These are phyloP conservation scores for Pterocarpus macrocarpus DNA, from an alignment of 306 rosid species.

Conservation along the genomic window DNA sequence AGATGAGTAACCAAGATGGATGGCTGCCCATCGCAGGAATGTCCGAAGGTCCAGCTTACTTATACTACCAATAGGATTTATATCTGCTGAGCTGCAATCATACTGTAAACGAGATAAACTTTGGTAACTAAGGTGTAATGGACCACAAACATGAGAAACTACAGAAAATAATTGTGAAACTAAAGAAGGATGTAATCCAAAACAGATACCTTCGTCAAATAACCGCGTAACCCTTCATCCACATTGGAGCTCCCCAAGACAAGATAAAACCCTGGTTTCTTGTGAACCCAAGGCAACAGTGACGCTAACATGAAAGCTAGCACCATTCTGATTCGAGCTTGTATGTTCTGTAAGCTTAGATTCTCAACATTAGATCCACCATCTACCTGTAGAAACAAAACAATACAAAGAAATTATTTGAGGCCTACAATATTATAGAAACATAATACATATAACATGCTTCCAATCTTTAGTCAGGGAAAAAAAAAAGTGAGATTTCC, in stretches of 20 bases:
- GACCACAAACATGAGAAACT: constrained; percentile 17
- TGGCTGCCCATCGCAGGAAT: constrained; percentile 91
- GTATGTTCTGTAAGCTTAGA: constrained; percentile 92
- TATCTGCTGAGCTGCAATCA: constrained; percentile 96
- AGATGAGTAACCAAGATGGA: constrained; percentile 82
- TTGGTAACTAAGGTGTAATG: constrained; percentile 30
- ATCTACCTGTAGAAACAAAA: constrained; percentile 71
- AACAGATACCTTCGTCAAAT: constrained; percentile 82
- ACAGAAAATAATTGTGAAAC: constrained; percentile 18
- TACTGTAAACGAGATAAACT: constrained; percentile 63
- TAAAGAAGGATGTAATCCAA: neutral
- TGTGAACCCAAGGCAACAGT: constrained; percentile 98
- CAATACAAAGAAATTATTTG: constrained; percentile 21
- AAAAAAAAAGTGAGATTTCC: constrained; percentile 30
- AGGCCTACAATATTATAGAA: constrained; percentile 7
- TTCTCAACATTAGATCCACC: constrained; percentile 93
- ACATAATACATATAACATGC: constrained; percentile 7
- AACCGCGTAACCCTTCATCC: constrained; percentile 93
- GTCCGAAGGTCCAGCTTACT: constrained; percentile 92
- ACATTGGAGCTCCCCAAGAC: constrained; percentile 95
- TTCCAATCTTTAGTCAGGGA: constrained; percentile 17
- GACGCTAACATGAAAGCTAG: constrained; percentile 97
- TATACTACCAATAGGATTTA: constrained; percentile 94
- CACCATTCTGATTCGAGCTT: constrained; percentile 95
- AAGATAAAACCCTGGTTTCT: constrained; percentile 87